Conservation (phyloP, 148 eudicot species). For the Fagopyrum homotropicum region DNA sequence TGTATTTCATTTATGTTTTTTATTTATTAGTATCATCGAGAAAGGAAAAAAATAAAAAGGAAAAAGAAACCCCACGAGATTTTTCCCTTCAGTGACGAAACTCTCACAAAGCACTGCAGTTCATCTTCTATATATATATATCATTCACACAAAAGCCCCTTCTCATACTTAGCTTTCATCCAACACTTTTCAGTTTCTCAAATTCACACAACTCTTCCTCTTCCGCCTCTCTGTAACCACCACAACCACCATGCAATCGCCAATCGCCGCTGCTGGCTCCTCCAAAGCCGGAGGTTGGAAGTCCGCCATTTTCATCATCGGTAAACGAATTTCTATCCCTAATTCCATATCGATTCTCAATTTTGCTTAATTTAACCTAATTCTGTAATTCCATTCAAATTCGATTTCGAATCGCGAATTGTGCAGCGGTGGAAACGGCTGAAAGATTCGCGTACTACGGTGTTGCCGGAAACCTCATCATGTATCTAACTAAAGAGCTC, state of each 20-base stretch:
- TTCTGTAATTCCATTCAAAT: not conserved
- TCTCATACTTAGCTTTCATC: not conserved
- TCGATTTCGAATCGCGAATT: not conserved
- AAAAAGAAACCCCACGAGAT: not conserved
- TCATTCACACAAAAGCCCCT: constrained; percentile 2
- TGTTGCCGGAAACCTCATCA: constrained; percentile 40
- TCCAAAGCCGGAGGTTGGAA: constrained; percentile 34
- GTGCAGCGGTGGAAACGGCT: constrained; percentile 40
- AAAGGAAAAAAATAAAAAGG: not conserved
- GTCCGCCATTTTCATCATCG: constrained; percentile 53
- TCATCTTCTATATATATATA: not conserved
- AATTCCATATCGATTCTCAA: not conserved
- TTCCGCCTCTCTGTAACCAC: not conserved
- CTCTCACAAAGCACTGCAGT: constrained; percentile 1
- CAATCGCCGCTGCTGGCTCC: not conserved
- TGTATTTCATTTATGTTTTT: too few species aligned
- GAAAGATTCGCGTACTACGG: constrained; percentile 49
- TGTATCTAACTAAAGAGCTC: constrained; percentile 38
- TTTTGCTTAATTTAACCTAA: not conserved
- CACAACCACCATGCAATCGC: not conserved
- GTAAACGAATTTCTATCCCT: constrained; percentile 15
- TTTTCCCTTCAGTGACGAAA: not conserved
- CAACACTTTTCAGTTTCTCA: constrained; percentile 3
- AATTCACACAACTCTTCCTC: not conserved
- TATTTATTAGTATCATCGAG: not conserved